Evolutionary conservation across 148 eudicot genomes (phyloP), one percentile per base, ranked within the genome.

Genomic region (Rhododendron ovatum): DNA sequence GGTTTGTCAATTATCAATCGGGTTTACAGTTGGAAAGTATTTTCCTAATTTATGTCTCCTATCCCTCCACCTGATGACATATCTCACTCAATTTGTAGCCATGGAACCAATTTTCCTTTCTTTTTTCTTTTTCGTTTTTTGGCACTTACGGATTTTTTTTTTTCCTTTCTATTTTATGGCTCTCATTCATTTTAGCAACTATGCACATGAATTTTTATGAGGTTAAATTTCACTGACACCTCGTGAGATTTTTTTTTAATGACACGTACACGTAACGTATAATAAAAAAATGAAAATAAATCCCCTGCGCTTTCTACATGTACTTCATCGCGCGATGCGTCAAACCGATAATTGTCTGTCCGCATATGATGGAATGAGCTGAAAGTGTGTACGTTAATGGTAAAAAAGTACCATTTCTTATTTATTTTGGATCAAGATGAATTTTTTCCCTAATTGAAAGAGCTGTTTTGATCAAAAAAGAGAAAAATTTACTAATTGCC

Each of bases 1-100:
- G 78, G 88, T 18, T 59, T 79, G 91, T 85, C 89, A 80, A 43
- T 37, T 26, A 69, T 87, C 89, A 89, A 82, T 85, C 73, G 81
- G 7, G 76, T 28, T 30, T 71, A 71, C 39, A 71, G 39, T 71
- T 71, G 76, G 20, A 71, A 63, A 12, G 51, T 41, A 33, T 5
- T 55, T 15, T 55, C 61, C 61, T 55, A 55, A 55, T 55, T 18
- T 55, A 17, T 55, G 22, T 55, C 45, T 41, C 45, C 45, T 5
- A 6, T 41, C 45, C 45, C 45, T 15, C 22, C 61, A 20, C 3
- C 57, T 53, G 4, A 20, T 20, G n/a, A 61, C 17, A 61, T 2
- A 61, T 61, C 67, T 24, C 69, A 24, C 12, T 63, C 69, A 4
- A 17, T 65, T 65, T 65, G 9, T 1, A 55, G 61, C 5, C 55